A percentile compares a stretch with the other conserved stretches of the same genome.
phyloP scores from a whole-genome alignment of 1,284 basidiomycete species.

The Cutaneotrichosporon cutaneum region DNA sequence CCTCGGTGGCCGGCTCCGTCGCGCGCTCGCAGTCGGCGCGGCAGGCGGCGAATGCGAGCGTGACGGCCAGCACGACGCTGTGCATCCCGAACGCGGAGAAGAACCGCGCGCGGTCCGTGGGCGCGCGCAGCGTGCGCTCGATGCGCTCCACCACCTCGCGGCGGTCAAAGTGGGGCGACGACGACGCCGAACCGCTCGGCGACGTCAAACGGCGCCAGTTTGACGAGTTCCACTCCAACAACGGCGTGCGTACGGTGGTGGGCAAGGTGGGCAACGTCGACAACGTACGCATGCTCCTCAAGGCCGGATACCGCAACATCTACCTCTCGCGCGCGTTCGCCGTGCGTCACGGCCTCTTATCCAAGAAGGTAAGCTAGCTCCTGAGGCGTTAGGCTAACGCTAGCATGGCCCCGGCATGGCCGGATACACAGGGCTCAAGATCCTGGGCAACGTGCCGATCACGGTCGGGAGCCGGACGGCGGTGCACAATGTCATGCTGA shows the following conservation, averaged over 20 bases:
- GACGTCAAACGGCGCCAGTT: constrained; percentile 41
- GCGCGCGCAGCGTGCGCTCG: constrained; percentile 23
- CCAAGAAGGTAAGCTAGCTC: constrained; percentile 53
- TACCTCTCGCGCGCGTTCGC: constrained; percentile 96
- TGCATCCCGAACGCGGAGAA: constrained; percentile 21
- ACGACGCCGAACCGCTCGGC: constrained; percentile 47
- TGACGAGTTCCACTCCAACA: constrained; percentile 72
- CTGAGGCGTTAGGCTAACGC: constrained; percentile 15
- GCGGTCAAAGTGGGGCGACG: constrained; percentile 46
- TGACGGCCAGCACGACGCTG: constrained; percentile 16
- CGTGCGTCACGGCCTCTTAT: constrained; percentile 82
- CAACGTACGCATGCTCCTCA: constrained; percentile 88
- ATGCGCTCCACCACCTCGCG: constrained; percentile 32
- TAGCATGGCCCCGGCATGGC: constrained; percentile 43
- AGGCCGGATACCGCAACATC: constrained; percentile 88
- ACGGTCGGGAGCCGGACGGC: constrained; percentile 57
- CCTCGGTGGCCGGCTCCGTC: constrained; percentile 3
- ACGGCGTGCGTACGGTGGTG: constrained; percentile 88
- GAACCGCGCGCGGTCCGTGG: constrained; percentile 16
- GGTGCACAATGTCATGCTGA: constrained; percentile 61
- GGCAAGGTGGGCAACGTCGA: constrained; percentile 87
- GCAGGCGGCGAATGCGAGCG: constrained; percentile 1
- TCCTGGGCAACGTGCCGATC: constrained; percentile 71
- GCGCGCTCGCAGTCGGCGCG: constrained; percentile 5
- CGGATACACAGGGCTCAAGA: constrained; percentile 52